Conservation (phyloP, 345 rosid genomes). For the Ricinus communis region DNA sequence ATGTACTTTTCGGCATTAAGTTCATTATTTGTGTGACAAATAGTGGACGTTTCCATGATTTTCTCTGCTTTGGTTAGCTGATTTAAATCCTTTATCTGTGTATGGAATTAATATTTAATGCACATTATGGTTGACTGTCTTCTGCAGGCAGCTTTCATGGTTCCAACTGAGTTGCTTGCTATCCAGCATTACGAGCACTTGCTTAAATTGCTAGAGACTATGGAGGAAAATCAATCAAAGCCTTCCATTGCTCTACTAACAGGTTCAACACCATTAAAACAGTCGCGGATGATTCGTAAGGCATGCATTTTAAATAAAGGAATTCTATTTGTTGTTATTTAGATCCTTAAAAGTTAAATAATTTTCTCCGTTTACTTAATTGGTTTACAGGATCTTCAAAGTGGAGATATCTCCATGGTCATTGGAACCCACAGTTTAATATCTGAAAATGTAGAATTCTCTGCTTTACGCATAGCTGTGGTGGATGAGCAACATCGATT, state of each 20-base stretch:
- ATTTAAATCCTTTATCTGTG: not conserved
- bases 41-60: not conserved
- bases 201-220: conserved; percentile 59
- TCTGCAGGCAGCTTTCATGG: conserved; percentile 96
- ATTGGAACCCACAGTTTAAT: conserved; percentile 96
- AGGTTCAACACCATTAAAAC: conserved; percentile 83
- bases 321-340: conserved; percentile 18
- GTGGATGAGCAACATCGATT: conserved; percentile 98
- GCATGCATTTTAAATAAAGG: conserved; percentile 40
- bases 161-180: conserved; percentile 96
- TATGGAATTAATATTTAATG: not conserved
- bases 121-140: conserved; percentile 9
- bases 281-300: conserved; percentile 80
- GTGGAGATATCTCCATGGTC: conserved; percentile 75
- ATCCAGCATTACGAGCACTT: conserved; percentile 85
- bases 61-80: not conserved
- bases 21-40: not conserved
- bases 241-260: conserved; percentile 89
- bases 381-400: conserved; percentile 67
- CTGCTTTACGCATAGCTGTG: conserved; percentile 84
- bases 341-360: conserved; percentile 6
- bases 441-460: conserved; percentile 79
- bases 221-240: conserved; percentile 54
- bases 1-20: conserved; percentile 3
- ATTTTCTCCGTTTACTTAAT: conserved; percentile 21